Evolutionary conservation across 768 basidiomycete species (phyloP), one percentile per base, ranked within the genome.

Genomic region (Boletus sp.): DNA sequence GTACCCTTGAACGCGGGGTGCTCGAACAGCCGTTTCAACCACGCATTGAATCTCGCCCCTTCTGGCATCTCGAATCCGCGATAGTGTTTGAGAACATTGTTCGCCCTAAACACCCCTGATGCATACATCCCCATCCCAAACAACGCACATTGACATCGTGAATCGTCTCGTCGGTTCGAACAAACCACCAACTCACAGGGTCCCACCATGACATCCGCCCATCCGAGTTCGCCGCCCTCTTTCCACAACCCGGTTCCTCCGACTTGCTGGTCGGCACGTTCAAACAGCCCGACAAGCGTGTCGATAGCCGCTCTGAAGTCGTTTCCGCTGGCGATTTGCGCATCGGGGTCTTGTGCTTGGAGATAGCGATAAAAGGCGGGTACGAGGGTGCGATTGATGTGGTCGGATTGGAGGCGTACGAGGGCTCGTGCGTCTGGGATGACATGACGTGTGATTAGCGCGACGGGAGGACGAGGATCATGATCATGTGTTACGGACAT

Each of bases 361-460:
- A 90, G 76, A 60, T 77, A 88, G 29, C 86, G 81, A 62, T 89
- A 89, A 69, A 90, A 90, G 0, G 84, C 77, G 7, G 88, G 87
- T 4, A 90, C 77, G 38, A 90, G 65, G 8, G 70, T 64, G 4
- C 87, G 83, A 53, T 79, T 84, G 67, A 87, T 74, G 61, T 85
- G 82, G 68, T 90, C 88, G 11, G 78, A 74, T 66, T 88, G 84
- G 15, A 90, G 79, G 14, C 85, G 81, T 14, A 84, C 77, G 19
- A 88, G 75, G 4, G 83, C 85, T 1, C 85, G 78, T 0, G 85
- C 82, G 67, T 89, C 87, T 89, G 56, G 14, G 23, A 44, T 27
- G 39, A 0, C 1, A 14, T 1, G 29, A 13, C 53, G 7, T 25
- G 25, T 25, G 44, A 38, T 25, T 25, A 48, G 27, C 25, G 21